phyloP scores from a whole-genome alignment of 768 basidiomycete species.

The Ramaria sp. region DNA sequence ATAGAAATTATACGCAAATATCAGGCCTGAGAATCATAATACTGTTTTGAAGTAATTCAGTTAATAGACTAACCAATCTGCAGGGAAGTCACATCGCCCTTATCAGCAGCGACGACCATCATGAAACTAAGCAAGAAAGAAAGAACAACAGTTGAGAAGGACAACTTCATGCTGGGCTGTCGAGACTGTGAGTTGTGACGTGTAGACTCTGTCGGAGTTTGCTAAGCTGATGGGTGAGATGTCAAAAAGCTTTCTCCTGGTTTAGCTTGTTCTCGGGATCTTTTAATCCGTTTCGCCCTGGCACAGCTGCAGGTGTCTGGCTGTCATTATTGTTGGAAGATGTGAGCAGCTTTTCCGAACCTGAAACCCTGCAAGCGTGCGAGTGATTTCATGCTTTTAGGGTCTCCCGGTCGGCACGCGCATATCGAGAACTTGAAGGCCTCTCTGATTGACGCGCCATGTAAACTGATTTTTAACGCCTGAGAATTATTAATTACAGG shows the following conservation, averaged over 20 bases:
- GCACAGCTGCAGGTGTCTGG: too few species aligned
- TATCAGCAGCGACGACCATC: background rate
- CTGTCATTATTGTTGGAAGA: too few species aligned
- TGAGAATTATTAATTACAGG: too few species aligned
- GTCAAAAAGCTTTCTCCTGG: background rate
- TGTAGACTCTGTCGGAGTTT: background rate
- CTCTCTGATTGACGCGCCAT: too few species aligned
- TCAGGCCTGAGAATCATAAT: background rate
- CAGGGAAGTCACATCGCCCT: conserved; percentile 2
- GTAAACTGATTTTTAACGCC: too few species aligned
- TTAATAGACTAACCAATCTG: background rate
- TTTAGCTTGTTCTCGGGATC: too few species aligned
- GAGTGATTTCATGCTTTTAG: too few species aligned
- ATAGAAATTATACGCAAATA: background rate
- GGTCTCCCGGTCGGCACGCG: too few species aligned
- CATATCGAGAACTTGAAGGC: too few species aligned
- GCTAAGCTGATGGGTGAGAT: background rate
- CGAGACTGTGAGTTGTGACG: background rate
- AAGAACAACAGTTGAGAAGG: background rate
- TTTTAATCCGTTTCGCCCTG: too few species aligned
- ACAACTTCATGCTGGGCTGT: background rate
- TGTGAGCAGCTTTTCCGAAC: too few species aligned
- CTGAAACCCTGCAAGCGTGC: too few species aligned
- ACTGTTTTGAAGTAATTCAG: background rate
- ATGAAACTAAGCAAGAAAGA: background rate